These are phyloP conservation scores for Truncatella angustata DNA, from an alignment of 2,329 filamentous ascomycete species.

Conservation along the genomic window DNA sequence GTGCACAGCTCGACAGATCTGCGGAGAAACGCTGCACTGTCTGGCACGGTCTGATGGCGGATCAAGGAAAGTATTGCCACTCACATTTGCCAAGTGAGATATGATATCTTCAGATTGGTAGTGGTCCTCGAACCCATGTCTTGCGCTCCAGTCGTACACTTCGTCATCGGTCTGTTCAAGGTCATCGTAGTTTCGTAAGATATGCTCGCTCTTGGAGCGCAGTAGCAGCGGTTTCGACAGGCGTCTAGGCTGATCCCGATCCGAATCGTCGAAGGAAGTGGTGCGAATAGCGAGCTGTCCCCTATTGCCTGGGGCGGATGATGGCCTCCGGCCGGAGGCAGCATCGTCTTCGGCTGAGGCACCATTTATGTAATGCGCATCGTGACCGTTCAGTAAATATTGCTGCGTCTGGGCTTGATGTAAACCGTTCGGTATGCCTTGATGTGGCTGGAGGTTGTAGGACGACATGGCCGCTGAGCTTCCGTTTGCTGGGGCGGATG, in stretches of 20 bases:
- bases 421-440: background rate
- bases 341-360: conserved; percentile 19
- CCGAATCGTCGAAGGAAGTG: conserved; percentile 28
- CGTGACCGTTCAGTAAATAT: background rate
- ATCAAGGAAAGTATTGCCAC: conserved; percentile 36
- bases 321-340: conserved; percentile 39
- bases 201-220: conserved; percentile 58
- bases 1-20: no score
- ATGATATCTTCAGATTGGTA: conserved; percentile 90
- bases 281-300: conserved; percentile 27
- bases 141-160: conserved; percentile 54
- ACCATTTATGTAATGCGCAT: conserved; percentile 9
- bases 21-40: no score
- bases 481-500: conserved; percentile 7
- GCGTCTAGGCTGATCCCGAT: conserved; percentile 34
- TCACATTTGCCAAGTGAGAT: conserved; percentile 75
- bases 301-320: conserved; percentile 44
- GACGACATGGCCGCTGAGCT: conserved; percentile 11
- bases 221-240: conserved; percentile 49
- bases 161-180: conserved; percentile 44
- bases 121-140: conserved; percentile 91
- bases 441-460: background rate
- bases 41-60: no score
- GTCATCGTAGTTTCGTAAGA: conserved; percentile 35
- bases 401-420: conserved; percentile 6